phyloP scores from a whole-genome alignment of 225 moss, liverwort and hornwort genomes.

The Pleurozium schreberi region DNA sequence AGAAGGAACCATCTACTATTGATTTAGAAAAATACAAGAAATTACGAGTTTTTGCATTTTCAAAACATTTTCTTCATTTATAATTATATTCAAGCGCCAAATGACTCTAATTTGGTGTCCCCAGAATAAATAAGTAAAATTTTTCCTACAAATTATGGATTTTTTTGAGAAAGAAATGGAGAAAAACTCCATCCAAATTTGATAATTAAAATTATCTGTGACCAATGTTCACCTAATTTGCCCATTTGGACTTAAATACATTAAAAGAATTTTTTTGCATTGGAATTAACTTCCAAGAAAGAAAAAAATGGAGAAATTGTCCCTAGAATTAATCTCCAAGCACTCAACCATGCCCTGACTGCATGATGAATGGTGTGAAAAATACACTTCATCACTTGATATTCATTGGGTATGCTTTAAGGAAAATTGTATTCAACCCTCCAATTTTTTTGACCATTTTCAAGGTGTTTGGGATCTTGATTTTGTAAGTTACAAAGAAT shows the following conservation, averaged over 20 bases:
- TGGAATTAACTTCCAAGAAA: not conserved
- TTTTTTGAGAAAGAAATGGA: not conserved
- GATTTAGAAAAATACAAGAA: not conserved
- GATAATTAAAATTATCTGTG: not conserved
- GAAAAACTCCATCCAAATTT: not conserved
- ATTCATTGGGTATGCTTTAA: too few relatives aligned
- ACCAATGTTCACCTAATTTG: too few relatives aligned
- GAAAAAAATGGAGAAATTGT: not conserved
- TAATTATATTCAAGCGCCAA: not conserved
- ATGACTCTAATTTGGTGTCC: not conserved
- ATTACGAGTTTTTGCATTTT: fast-evolving
- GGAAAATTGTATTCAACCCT: too few relatives aligned
- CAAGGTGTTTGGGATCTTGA: too few relatives aligned
- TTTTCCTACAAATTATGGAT: too few relatives aligned
- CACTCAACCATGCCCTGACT: too few relatives aligned
- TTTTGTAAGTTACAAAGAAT: too few relatives aligned
- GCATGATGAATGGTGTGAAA: too few relatives aligned
- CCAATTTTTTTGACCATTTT: too few relatives aligned
- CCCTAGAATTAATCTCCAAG: too few relatives aligned
- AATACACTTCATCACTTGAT: too few relatives aligned
- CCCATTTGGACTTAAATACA: fast-evolving
- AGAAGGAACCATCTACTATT: not conserved
- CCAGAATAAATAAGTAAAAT: not conserved
- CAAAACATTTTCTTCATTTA: not conserved
- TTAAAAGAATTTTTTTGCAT: not conserved